phyloP scores from a whole-genome alignment of 108 stramenopile genomes.

The Mediolabrus comicus region DNA sequence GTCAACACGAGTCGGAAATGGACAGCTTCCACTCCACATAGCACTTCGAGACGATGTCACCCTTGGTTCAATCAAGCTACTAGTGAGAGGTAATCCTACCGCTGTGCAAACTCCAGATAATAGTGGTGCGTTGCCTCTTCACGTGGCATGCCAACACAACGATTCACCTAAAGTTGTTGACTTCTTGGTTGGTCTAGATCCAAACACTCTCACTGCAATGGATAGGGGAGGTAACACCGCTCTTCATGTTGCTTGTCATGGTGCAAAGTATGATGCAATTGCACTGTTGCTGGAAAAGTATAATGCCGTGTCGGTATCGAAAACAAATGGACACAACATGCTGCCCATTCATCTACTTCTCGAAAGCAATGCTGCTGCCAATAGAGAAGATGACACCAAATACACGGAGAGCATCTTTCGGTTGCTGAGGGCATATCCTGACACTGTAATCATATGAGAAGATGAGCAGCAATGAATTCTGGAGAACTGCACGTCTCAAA shows the following conservation, averaged over 20 bases:
- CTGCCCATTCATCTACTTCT: constrained; percentile 6
- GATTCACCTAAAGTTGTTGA: neutral
- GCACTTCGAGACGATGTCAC: neutral
- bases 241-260: constrained; percentile 2
- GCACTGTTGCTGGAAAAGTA: neutral
- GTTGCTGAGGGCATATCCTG: neutral
- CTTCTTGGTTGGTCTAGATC: neutral
- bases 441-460: neutral
- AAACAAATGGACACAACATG: neutral
- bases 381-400: neutral
- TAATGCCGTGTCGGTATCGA: neutral
- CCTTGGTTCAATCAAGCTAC: neutral
- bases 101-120: neutral
- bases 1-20: neutral
- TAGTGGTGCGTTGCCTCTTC: neutral
- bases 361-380: neutral
- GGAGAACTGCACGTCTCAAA: too few relatives aligned
- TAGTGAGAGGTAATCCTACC: neutral
- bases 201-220: neutral
- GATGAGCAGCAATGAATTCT: too few relatives aligned
- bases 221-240: neutral
- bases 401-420: neutral
- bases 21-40: neutral
- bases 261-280: neutral
- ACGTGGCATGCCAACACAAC: neutral